phyloP scores from a whole-genome alignment of 2,329 filamentous ascomycete species.

The Pseudogymnoascus sp. region DNA sequence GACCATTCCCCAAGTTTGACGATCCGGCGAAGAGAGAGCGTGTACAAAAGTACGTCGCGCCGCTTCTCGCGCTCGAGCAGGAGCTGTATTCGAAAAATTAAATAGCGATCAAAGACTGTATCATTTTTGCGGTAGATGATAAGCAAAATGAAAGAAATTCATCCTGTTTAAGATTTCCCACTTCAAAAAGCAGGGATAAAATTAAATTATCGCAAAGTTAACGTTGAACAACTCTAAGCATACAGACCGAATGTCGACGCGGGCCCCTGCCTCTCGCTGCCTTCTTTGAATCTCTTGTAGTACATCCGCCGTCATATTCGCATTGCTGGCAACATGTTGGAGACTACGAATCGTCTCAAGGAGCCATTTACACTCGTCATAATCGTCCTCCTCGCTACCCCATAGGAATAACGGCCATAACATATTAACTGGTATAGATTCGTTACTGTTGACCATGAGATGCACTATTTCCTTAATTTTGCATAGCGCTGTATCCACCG shows the following conservation, averaged over 20 bases:
- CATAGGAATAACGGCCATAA: slow-evolving; percentile 51
- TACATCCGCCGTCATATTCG: slow-evolving; percentile 34
- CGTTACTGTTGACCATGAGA: slow-evolving; percentile 38
- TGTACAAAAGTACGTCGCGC: slow-evolving; percentile 7
- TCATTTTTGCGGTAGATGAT: neutral
- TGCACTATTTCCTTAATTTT: slow-evolving; percentile 42
- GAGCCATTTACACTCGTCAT: slow-evolving; percentile 44
- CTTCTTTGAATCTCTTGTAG: slow-evolving; percentile 33
- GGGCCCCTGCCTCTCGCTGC: slow-evolving; percentile 31
- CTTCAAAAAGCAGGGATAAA: neutral
- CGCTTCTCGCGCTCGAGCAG: slow-evolving; percentile 2
- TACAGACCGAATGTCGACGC: slow-evolving; percentile 34
- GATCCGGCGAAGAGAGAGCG: slow-evolving; percentile 34
- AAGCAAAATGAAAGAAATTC: neutral
- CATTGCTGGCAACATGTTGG: slow-evolving; percentile 34
- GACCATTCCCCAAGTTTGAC: slow-evolving; percentile 46
- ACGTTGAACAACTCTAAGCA: slow-evolving; percentile 40
- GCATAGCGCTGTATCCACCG: slow-evolving; percentile 40
- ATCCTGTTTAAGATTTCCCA: neutral
- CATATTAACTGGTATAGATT: slow-evolving; percentile 47
- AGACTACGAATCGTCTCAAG: slow-evolving; percentile 39
- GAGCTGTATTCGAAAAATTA: neutral
- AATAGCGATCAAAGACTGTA: neutral
- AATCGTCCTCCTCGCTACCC: slow-evolving; percentile 45
- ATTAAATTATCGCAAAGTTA: slow-evolving; percentile 47